Base-by-base conservation (phyloP, 768 basidiomycete species). In the Lactarius trivialis region DNA sequence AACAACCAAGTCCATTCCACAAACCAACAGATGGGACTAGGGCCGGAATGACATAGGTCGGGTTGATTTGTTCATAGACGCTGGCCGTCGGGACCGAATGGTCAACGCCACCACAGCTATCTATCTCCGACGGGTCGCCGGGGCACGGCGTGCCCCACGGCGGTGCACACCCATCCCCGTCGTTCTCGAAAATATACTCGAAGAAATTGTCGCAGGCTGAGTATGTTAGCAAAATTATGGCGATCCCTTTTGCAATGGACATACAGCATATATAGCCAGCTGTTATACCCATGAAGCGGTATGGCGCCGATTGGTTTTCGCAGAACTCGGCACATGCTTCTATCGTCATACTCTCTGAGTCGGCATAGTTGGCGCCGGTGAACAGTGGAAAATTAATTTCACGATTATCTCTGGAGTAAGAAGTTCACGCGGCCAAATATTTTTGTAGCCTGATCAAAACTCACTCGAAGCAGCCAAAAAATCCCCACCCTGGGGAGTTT, bases 1-100 rank as follows among this genome's bases (percentile, higher is more conserved):
- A 88, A 70, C 88, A 91, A n/a, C 88, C 88, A 39, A 89, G 79
- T 0, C 82, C 84, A 7, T 75, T 70, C 88, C 88, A 89, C 45
- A 79, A 74, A 2, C 85, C 87, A 24, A 87, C 79, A 45, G 71
- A 79, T 7, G 78, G 74, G 1, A 81, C 77, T 17, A 81, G 81
- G 17, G 74, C 63, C 0, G 88, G 86, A 12, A 71, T n/a, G 19
- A 34, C 14, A 17, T 71, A 0, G 82, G 15, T 86, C 81, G 30
- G 85, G 82, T 19, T 75, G 55, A 41, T 71, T 64, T 78, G 12
- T 36, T 36, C 12, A 36, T 36, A 36, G 36, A 12, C 14, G 4
- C 36, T 36, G 36, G 36, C 36, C 36, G 12, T 14, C 12, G 36
- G 36, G 3, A 4, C 14, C 36, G 12, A 14, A 2, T 4, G 12